A percentile compares a stretch with the other conserved stretches of the same genome.
phyloP scores from a whole-genome alignment of 2,329 filamentous ascomycete species.

The Emmonsia crescens region DNA sequence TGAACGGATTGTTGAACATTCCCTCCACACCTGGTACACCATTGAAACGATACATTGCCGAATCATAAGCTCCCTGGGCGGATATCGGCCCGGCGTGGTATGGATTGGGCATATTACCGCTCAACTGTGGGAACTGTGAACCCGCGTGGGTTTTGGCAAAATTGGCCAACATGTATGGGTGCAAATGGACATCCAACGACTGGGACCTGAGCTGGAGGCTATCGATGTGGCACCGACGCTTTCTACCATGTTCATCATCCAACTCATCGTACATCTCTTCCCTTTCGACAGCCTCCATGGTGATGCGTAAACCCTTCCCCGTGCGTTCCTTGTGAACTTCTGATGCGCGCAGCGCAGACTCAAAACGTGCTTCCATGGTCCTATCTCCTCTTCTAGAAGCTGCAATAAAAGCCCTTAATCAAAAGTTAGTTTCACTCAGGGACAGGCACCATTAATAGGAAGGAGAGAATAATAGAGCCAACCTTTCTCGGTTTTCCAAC shows the following conservation, averaged over 20 bases:
- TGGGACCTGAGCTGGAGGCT: conserved; percentile 21
- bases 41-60: not conserved
- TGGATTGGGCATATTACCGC: not conserved
- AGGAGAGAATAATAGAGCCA: conserved; percentile 7
- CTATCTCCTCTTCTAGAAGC: conserved; percentile 79
- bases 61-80: not conserved
- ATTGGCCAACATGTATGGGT: not conserved
- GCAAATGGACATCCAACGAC: not conserved
- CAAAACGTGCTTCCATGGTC: conserved; percentile 74
- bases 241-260: conserved; percentile 54
- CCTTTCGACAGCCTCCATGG: conserved; percentile 73
- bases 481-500: conserved; percentile 37
- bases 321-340: conserved; percentile 82
- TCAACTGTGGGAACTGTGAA: not conserved
- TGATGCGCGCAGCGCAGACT: conserved; percentile 81
- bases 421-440: conserved; percentile 11
- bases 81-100: not conserved
- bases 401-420: conserved; percentile 70
- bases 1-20: not conserved
- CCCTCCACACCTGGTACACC: not conserved
- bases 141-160: not conserved
- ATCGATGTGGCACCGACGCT: conserved; percentile 28
- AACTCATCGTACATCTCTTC: conserved; percentile 97
- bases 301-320: conserved; percentile 69
- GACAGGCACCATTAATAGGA: not conserved